Evolutionary conservation across 805 yeast species (phyloP), one percentile per base, ranked within the genome.

Genomic region (Myxozyma mucilagina): DNA sequence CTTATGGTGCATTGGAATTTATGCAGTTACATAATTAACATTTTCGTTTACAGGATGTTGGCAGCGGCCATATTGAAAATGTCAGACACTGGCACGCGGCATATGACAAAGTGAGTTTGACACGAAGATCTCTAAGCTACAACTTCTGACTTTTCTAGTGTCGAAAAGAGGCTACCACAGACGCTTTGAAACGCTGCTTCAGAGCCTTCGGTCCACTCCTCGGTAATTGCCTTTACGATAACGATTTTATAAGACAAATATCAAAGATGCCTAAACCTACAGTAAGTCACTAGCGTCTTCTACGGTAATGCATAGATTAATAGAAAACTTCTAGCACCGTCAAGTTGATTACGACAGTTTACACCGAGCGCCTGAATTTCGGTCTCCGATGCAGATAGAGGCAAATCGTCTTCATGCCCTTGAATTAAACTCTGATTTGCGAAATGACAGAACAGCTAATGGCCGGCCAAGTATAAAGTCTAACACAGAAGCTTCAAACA

Each of bases 121-220:
- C 38, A 2, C n/a, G 29, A 13, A 29, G 54, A n/a, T 24, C 20
- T 31, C 4, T 35, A 4, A 3, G 4, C 16, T 14, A 10, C 38
- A 34, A 32, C 32, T 7, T 24, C 45, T 9, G 31, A 41, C 16
- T 48, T n/a, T n/a, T 20, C 1, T 44, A 64, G 61, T 87, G 96
- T 59, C 86, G 84, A 71, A 89, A 90, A 68, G 94, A 88, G 68
- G 94, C 96, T 0, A 82, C 87, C n/a, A 87, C 92, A 0, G 92
- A 89, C 72, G 97, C 89, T 0, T 74, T 87, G 59, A 91, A 90
- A 73, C 78, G 94, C 53, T 86, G 93, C 13, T 76, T 92, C 56
- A 77, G 96, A 63, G 85, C 87, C 65, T 89, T 90, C 70, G 96
- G 96, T 42, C 83, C 86, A 66, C 85, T 89, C 0, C 74, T 87